A percentile compares a stretch with the other conserved stretches of the same genome.
Evolutionary conservation across 2,329 filamentous ascomycete genomes (phyloP).

Genomic region (Davidsoniella australis): DNA sequence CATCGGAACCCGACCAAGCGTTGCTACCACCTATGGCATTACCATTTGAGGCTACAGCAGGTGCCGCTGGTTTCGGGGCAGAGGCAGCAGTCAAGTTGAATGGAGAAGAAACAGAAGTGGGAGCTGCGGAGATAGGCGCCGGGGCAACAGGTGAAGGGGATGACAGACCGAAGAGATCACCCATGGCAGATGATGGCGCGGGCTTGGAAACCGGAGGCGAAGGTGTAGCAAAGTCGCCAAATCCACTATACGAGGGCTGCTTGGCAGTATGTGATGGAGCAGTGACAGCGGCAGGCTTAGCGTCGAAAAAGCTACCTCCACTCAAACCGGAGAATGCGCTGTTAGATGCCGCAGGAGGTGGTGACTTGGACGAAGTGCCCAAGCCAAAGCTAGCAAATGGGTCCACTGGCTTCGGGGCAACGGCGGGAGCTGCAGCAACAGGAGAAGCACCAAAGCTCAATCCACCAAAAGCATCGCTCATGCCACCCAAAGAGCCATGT

Average conservation of each 20-base stretch:
- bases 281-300: conserved; percentile 30
- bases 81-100: conserved; percentile 56
- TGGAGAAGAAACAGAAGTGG: conserved; percentile 25
- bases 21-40: conserved; percentile 23
- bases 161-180: conserved; percentile 68
- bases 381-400: conserved; percentile 46
- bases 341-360: conserved; percentile 21
- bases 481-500: conserved; percentile 36
- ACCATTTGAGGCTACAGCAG: conserved; percentile 14
- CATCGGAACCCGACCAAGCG: conserved; percentile 40
- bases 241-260: conserved; percentile 36
- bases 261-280: conserved; percentile 28
- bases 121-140: conserved; percentile 19
- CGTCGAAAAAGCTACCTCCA: conserved; percentile 73
- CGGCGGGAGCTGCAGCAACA: conserved; percentile 18
- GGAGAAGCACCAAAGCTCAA: conserved; percentile 25
- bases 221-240: conserved; percentile 49
- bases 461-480: conserved; percentile 57
- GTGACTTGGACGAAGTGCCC: conserved; percentile 18
- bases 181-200: conserved; percentile 42
- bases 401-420: conserved; percentile 27
- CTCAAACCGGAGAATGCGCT: conserved; percentile 36
- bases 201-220: conserved; percentile 24
- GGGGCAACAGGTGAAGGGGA: conserved; percentile 30
- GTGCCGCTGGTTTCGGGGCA: conserved; percentile 24